Base-by-base conservation (phyloP, 2,329 filamentous ascomycete genomes). In the Colletotrichum sp. region DNA sequence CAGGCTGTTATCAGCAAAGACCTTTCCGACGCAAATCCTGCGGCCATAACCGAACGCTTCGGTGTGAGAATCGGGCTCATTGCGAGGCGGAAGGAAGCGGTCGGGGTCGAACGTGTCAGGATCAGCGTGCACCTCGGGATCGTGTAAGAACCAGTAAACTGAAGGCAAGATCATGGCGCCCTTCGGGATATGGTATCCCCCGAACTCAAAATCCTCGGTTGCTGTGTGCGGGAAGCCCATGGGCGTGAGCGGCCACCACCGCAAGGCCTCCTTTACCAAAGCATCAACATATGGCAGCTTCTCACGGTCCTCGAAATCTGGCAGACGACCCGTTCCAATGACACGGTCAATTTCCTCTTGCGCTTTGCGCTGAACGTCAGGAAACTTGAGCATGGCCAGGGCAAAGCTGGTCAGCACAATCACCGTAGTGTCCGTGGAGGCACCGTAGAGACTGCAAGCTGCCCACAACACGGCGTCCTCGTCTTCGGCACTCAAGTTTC, bases 71-170 rank as follows among this genome's bases (percentile, higher is more conserved):
- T 84, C 81, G 1, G 81, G 83, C 16, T 82, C 81, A 1, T 81
- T 80, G 2, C 80, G 76, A 8, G 81, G 80, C 8, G 67, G 59
- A 1, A 87, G 77, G 76, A 80, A 86, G 0, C 85, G 80, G 2
- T 82, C 81, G 0, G 84, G 85, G 30, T 84, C 78, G 26, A 87
- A 87, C 3, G 28, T 16, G 6, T 75, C 76, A 0, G 84, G 84
- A 12, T 84, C 67, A 0, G 90, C 87, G 81, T 95, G 95, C 3
- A 91, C 91, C 44, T 92, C 90, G 3, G 92, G 90, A 79, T 95
- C 94, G 82, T 95, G 94, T 28, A 93, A 89, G 18, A 85, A 80
- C 79, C 78, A 83, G 10, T 79, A 82, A 0, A 75, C 67, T 2
- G 81, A 62, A 2, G 84, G 82, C 49, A 83, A 12, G 18, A 78